Conservation (phyloP, 768 basidiomycete species). For the Leccinum broughii region DNA sequence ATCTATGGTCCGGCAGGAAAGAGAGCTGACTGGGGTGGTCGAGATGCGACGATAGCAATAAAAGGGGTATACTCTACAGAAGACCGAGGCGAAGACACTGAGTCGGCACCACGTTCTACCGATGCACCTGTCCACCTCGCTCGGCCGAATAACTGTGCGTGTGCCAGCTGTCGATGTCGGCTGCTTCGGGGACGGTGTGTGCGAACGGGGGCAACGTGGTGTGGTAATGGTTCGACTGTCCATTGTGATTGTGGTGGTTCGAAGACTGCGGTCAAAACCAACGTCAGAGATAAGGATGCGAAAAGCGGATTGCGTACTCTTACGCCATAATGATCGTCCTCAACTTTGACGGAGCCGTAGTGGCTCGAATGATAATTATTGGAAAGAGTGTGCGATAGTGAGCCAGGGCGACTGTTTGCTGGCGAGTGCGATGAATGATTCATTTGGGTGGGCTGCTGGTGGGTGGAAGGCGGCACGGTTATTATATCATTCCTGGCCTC, state of each 20-base stretch:
- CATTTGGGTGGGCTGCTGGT: conserved; percentile 67
- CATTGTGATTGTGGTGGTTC: conserved; percentile 36
- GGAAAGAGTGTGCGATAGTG: conserved; percentile 39
- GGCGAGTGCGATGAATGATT: conserved; percentile 56
- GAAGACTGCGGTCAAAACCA: conserved; percentile 22
- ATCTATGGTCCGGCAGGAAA: conserved; percentile 26
- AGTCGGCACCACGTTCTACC: conserved; percentile 36
- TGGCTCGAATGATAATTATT: conserved; percentile 47
- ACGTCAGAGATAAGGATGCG: background rate
- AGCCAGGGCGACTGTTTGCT: conserved; percentile 47
- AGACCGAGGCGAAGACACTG: background rate
- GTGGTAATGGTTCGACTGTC: conserved; percentile 41
- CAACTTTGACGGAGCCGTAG: conserved; percentile 61
- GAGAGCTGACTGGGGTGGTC: conserved; percentile 13
- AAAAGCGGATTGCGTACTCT: conserved; percentile 22
- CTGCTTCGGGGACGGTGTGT: conserved; percentile 38
- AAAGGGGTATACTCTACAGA: conserved; percentile 39
- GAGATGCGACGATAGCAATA: conserved; percentile 34
- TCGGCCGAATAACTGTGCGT: conserved; percentile 56
- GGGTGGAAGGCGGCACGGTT: conserved; percentile 41
- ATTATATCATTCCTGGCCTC: conserved; percentile 52
- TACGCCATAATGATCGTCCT: conserved; percentile 63
- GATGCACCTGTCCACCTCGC: conserved; percentile 58
- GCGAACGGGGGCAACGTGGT: conserved; percentile 49
- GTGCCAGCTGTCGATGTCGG: conserved; percentile 62